Base-by-base conservation (phyloP, 352 stramenopile species). In the Phytophthora tentaculata region DNA sequence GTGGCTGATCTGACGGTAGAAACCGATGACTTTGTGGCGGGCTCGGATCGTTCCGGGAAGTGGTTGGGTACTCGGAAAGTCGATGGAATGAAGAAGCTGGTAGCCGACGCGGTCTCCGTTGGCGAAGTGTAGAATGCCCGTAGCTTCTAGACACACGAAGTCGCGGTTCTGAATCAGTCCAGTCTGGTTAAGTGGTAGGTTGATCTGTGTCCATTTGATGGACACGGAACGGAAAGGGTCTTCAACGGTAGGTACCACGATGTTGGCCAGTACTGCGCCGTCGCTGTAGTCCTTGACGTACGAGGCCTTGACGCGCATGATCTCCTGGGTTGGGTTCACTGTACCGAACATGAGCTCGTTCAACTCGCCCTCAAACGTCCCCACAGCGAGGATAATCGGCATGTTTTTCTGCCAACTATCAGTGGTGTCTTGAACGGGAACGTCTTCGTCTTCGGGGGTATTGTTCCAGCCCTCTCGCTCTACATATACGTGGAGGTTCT, bases 321-420 rank as follows among this genome's bases (percentile, higher is more conserved):
- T 74, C 8, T 83, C 65, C 16, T 80, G 67, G 4, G 76, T 77
- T 7, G 74, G 66, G 29, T 77, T 86, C 26, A 76, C 71, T 9
- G 78, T 67, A 20, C 76, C 81, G 44, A 85, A 88, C 75, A 92
- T 84, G 55, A 89, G 69, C 56, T 90, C 84, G 41, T 92, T 78
- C 9, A 92, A 14, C 13, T 69, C 53, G 13, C 81, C 79, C 5
- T 74, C 58, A 22, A 91, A 74, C 1, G 74, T 74, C 2, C 83
- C 83, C 14, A 80, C 61, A 22, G 72, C 69, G 9, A 86, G 65
- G 23, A 91, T 69, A 20, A 67, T 73, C 2, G 80, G 80, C 48
- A 84, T 71, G 14, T 70, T 44, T 32, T 67, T 77, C 16, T 64
- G 54, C 58, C 62, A 74, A 19, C 56, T 67, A 29, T 64, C 53